A percentile compares a stretch with the other conserved stretches of the same genome.
These are phyloP conservation scores for Nicotiana rustica DNA, from an alignment of 305 asterid species.

Conservation along the genomic window DNA sequence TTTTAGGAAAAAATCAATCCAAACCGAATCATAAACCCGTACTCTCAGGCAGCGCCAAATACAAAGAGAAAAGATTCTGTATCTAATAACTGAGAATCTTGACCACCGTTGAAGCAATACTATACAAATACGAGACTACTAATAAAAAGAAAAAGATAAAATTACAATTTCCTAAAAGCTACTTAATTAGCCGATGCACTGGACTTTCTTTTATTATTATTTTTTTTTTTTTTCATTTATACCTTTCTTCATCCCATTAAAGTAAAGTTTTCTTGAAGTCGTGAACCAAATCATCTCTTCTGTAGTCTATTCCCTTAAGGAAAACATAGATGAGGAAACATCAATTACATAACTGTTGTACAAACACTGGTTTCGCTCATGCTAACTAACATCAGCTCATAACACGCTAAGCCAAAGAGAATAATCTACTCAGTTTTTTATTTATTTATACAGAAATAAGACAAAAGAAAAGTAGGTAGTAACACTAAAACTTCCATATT, in stretches of 20 bases:
- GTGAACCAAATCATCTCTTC: not conserved
- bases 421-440: conserved; percentile 40
- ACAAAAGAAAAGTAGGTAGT: not conserved
- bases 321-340: not conserved
- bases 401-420: conserved; percentile 39
- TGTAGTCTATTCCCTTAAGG: not conserved
- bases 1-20: too few relatives aligned
- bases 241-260: conserved; percentile 3
- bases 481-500: conserved; percentile 29
- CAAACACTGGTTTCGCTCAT: not conserved
- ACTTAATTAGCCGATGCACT: not conserved
- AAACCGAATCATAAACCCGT: too few relatives aligned
- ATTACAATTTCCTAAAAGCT: too few relatives aligned
- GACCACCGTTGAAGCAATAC: not conserved
- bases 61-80: not conserved
- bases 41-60: not conserved
- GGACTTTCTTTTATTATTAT: too few relatives aligned
- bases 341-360: too few relatives aligned
- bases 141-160: not conserved
- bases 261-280: not conserved
- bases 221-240: not conserved
- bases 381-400: conserved; percentile 11
- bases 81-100: not conserved
- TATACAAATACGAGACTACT: not conserved
- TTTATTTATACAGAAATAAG: conserved; percentile 22